Base-by-base conservation (phyloP, 345 rosid genomes). In the Ceriops decandra region DNA sequence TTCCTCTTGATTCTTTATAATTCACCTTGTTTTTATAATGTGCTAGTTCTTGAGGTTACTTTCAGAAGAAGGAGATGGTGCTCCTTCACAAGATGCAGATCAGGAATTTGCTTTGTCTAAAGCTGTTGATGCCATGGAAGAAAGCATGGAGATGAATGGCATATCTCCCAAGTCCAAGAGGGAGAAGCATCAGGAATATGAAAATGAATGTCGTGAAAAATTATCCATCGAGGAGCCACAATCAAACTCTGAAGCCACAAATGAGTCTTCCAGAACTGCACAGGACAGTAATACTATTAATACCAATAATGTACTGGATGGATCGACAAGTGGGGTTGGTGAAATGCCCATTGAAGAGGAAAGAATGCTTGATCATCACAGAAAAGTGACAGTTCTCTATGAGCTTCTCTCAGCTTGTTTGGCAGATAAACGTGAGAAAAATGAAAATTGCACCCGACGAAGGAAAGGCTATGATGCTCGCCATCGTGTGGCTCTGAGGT, bases 401-500 rank as follows among this genome's bases (percentile, higher is more conserved):
- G 96, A 91, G 77, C 89, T 93, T 79, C 93, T 93, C 72, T 85
- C 95, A 24, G 97, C 95, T 76, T 93, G 95, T 82, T 82, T 93
- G 73, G 88, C 99, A 8, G 91, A 93, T 78, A 78, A 71, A 52
- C 76, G 71, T 52, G 87, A 82, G 52, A 83, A 83, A 46, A 72
- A 77, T 66, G 86, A 83, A 64, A 88, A 82, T 68, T 71, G 74
- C 70, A 70, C 82, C 27, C 81, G 82, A 17, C 79, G 62, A 69
- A 91, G 96, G 77, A 89, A 85, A 53, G 95, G 97, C 68, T 95
- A 91, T 85, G 99, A 95, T 84, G 91, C 97, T 71, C 86, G 97
- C 20, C 99, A 95, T 72, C 95, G 97, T 6, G 88, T 84, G 75
- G 91, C 96, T 74, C 71, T 89, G 71, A 88, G 97, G 16, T 82